Base-by-base conservation (phyloP, 2,329 filamentous ascomycete species). In the Huntiella bhutanensis region DNA sequence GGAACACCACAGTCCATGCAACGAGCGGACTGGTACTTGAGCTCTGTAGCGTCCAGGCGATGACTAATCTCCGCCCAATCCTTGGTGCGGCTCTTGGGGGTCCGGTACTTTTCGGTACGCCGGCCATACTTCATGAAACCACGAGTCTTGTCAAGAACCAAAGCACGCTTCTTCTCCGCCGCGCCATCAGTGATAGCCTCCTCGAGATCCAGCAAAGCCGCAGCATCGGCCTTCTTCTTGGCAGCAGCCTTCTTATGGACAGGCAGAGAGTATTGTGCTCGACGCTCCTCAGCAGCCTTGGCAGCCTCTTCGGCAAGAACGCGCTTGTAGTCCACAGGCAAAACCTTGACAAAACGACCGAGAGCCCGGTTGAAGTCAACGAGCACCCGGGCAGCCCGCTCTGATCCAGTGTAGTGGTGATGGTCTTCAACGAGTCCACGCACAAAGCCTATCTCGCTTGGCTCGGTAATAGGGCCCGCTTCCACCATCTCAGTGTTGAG, bases 1-100 rank as follows among this genome's bases (percentile, higher is more conserved):
- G 88, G 88, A 51, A 96, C 87, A 75, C 88, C 88, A 51, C 88
- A 96, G 66, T 96, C 88, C 88, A 96, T 96, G 69, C 88, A 96
- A 53, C 88, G 83, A 51, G 88, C 88, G 41, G 86, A 81, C 64
- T 96, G 88, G 59, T 93, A 95, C 68, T 95, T 95, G 53, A 95
- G 76, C 65, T 94, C 86, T 55, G 95, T 88, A 62, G 94, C 86
- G 53, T 83, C 85, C 42, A 96, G 73, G 49, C 88, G 82, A 56
- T 76, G 76, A 49, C 80, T 91, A 41, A 96, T 73, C 65, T 96
- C 88, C 36, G 81, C 82, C 87, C 87, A 96, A 59, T 96, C 88
- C 59, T 87, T 85, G 52, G 78, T 86, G 55, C 88, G 75, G 37
- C 82, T 86, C 61, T 83, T 81, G 4, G 82, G 74, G 57, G 76